Conservation (phyloP, 176 grass and related monocot species). For the Hordeum vulgare region MorexV3_pseudomolecules_assembly NC_058524.1:616505464-616505963, state of each 20-base stretch:
- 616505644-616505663: neutral
- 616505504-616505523: no score
- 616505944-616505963: no score
- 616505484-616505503: no score
- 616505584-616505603: neutral
- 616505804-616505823: neutral
- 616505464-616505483: no score
- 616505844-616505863: no score
- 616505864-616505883: no score
- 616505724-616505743: neutral
- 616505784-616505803: neutral
- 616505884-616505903: no score
- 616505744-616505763: neutral
- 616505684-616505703: neutral
- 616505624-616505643: neutral
- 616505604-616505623: neutral
- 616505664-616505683: neutral
- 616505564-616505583: no score
- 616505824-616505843: neutral
- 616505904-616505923: no score
- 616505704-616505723: neutral
- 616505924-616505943: no score
- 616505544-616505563: no score
- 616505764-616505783: neutral
- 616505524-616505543: no score